Base-by-base conservation (phyloP, 495 filamentous ascomycete genomes). In the Aspergillus kassunensis region DNA sequence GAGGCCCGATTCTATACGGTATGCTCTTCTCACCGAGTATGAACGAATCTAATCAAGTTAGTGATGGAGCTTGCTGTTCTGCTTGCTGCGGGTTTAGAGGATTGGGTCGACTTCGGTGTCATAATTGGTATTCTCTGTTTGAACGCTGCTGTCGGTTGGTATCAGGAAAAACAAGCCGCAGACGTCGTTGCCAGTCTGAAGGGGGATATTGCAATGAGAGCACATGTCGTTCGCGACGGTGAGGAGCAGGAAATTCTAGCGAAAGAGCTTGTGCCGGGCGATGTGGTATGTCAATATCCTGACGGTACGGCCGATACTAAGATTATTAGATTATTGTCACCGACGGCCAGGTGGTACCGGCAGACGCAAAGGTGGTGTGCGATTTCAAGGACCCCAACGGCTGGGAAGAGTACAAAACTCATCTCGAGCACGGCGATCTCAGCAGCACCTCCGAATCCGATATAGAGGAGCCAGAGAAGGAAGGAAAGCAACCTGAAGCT, bases 21-120 rank as follows among this genome's bases (percentile, higher is more conserved):
- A 72, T 54, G 79, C 24, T 36, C 12, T 19, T 58, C 5, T 21
- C 5, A 34, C 2, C 16, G 9, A 8, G 2, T 24, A n/a, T 29
- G 15, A 12, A 5, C 9, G 11, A 25, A 25, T 24, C 4, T 73
- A 58, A 75, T 55, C 29, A 40, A 27, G 11, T 10, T 47, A 91
- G 87, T 89, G 36, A 90, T 91, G 87, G 86, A 91, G 72, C 57
- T 91, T 58, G 87, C 87, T 58, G 85, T 87, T 49, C 65, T 91
- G 24, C 70, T 91, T 46, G 84, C 87, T 54, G 85, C 85, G 54
- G 87, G 86, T 73, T 76, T 91, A 34, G 61, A 73, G 4, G 87
- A 89, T 64, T 91, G 85, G 85, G 78, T 91, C 53, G 87, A 91
- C 66, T 87, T 90, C 49, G 87, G 87, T 75, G 86, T 91, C 59